A percentile compares a stretch with the other conserved stretches of the same genome.
These are phyloP conservation scores for Roridomyces roridus DNA, from an alignment of 768 basidiomycete genomes.

Conservation along the genomic window DNA sequence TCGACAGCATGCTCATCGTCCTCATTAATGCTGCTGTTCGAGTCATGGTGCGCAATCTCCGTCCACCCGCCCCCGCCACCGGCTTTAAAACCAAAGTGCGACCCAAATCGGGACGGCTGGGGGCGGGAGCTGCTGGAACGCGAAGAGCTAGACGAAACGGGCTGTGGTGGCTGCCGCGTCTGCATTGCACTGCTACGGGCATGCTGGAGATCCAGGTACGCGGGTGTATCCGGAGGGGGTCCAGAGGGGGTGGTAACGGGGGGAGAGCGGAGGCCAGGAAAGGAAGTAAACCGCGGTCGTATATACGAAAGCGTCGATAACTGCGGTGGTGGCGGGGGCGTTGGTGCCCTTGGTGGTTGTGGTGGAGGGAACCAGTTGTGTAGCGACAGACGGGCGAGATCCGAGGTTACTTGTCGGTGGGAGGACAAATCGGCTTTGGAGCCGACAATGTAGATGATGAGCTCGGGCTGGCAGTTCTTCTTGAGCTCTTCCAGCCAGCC, in stretches of 20 bases:
- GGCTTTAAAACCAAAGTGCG: slow-evolving; percentile 57
- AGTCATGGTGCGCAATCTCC: slow-evolving; percentile 56
- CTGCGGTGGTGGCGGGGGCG: slow-evolving; percentile 68
- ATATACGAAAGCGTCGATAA: slow-evolving; percentile 76
- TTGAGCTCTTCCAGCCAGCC: slow-evolving; percentile 93
- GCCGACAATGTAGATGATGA: slow-evolving; percentile 95
- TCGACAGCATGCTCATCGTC: slow-evolving; percentile 66
- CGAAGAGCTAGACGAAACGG: slow-evolving; percentile 47
- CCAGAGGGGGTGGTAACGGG: slow-evolving; percentile 54
- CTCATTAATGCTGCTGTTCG: slow-evolving; percentile 70
- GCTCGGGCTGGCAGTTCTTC: slow-evolving; percentile 87
- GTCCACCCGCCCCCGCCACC: slow-evolving; percentile 54
- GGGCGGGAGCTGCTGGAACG: slow-evolving; percentile 55
- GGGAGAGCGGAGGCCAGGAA: slow-evolving; percentile 68
- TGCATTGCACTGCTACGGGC: slow-evolving; percentile 52
- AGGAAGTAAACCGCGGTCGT: slow-evolving; percentile 79
- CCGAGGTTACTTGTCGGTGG: slow-evolving; percentile 78
- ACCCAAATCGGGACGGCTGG: slow-evolving; percentile 63
- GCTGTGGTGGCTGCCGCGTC: slow-evolving; percentile 43
- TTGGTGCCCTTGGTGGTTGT: slow-evolving; percentile 66
- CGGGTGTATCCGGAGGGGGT: slow-evolving; percentile 60
- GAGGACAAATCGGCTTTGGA: slow-evolving; percentile 84
- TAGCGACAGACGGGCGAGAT: slow-evolving; percentile 82
- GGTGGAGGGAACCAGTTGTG: slow-evolving; percentile 91
- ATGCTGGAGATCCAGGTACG: slow-evolving; percentile 69